phyloP scores from a whole-genome alignment of 345 rosid genomes.

The Lagerstroemia speciosa region DNA sequence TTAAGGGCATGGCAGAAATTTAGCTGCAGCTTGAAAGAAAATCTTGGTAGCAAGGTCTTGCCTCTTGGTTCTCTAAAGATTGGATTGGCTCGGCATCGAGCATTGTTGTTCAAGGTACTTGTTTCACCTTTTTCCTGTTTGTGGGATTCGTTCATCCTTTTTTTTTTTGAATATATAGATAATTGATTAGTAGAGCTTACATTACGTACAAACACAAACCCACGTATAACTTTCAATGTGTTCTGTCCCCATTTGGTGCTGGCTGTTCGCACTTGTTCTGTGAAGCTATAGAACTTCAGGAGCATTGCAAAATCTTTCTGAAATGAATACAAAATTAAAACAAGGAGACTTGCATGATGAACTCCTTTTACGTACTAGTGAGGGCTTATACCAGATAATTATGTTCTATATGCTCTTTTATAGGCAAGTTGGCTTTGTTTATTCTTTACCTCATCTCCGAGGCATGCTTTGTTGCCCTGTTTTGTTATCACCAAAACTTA shows the following conservation, averaged over 20 bases:
- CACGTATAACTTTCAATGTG: neutral
- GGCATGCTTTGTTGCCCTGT: neutral
- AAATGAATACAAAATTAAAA: neutral
- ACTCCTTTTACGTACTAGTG: neutral
- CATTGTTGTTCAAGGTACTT: conserved; percentile 71
- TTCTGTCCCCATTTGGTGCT: neutral
- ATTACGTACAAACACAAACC: neutral
- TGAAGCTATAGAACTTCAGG: neutral
- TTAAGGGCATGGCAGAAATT: conserved; percentile 70
- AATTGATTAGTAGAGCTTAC: neutral
- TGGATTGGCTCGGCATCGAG: conserved; percentile 96
- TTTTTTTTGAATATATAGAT: neutral
- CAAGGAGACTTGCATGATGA: neutral
- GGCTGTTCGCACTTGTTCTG: neutral
- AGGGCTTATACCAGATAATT: neutral
- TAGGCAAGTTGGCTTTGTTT: neutral
- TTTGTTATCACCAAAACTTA: neutral
- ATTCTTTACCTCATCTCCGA: neutral
- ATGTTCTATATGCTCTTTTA: neutral
- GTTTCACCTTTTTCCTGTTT: neutral
- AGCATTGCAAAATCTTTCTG: neutral
- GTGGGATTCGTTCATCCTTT: neutral
- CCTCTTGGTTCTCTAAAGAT: conserved; percentile 88
- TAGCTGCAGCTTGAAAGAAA: conserved; percentile 66
- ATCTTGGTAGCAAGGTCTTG: conserved; percentile 74